A percentile compares a stretch with the other conserved stretches of the same genome.
Conservation (phyloP, 2,329 filamentous ascomycete species). For the Domatiomyces globalis region DNA sequence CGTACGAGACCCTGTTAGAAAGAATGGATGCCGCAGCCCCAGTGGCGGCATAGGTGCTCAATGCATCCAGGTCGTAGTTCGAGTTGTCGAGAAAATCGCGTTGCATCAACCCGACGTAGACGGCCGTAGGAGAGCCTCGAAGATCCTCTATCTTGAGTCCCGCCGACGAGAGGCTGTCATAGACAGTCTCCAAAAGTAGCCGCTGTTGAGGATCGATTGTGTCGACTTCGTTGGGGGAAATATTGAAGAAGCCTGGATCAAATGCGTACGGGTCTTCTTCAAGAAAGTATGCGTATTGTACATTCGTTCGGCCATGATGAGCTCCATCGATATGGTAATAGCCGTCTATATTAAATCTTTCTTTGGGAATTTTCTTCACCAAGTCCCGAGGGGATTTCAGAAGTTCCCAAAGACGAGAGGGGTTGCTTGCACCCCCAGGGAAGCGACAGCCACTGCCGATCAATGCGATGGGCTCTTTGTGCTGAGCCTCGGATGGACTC, state of each 20-base stretch:
- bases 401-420: constrained; percentile 17
- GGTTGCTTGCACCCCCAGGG: constrained; percentile 15
- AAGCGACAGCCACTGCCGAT: constrained; percentile 18
- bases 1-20: constrained; percentile 30
- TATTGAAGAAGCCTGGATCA: constrained; percentile 23
- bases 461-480: constrained; percentile 19
- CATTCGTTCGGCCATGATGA: too few relatives aligned
- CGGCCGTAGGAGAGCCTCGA: constrained; percentile 21
- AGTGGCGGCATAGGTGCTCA: too few relatives aligned
- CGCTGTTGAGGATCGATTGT: constrained; percentile 24
- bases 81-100: too few relatives aligned
- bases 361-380: too few relatives aligned
- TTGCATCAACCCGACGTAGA: constrained; percentile 23
- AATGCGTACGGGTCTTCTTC: too few relatives aligned
- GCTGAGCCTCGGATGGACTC: too few relatives aligned
- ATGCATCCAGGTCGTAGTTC: too few relatives aligned
- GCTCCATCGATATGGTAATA: too few relatives aligned
- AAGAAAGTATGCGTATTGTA: too few relatives aligned
- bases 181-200: constrained; percentile 20
- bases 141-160: constrained; percentile 18
- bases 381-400: constrained; percentile 14
- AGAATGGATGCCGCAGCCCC: too few relatives aligned
- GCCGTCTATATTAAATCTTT: constrained; percentile 19
- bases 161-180: constrained; percentile 20
- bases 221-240: constrained; percentile 17